phyloP scores from a whole-genome alignment of 2,329 filamentous ascomycete species.

The Fusarium sacchari region DNA sequence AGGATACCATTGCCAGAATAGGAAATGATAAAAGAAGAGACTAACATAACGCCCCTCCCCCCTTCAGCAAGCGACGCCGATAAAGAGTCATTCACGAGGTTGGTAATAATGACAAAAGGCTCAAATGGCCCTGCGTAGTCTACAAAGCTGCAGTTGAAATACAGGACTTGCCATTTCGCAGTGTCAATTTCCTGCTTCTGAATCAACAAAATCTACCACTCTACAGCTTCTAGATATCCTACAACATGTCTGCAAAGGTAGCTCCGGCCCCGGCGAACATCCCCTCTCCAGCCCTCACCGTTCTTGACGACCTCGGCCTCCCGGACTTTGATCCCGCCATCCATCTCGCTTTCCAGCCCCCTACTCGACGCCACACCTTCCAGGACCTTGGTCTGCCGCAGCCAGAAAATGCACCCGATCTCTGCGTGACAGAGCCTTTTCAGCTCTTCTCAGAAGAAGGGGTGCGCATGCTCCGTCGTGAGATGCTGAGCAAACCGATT shows the following conservation, averaged over 20 bases:
- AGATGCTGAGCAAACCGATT: not conserved
- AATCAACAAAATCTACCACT: not conserved
- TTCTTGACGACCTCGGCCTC: not conserved
- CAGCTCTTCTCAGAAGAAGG: not conserved
- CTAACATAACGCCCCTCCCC: not conserved
- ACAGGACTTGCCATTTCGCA: no score
- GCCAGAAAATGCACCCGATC: not conserved
- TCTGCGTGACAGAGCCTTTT: not conserved
- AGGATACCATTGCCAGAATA: not conserved
- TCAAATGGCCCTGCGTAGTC: not conserved
- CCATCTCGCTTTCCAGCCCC: not conserved
- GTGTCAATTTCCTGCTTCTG: no score
- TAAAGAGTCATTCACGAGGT: not conserved
- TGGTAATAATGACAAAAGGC: not conserved
- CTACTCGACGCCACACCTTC: not conserved
- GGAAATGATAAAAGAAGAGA: not conserved
- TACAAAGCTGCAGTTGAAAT: no score
- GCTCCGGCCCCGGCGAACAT: not conserved
- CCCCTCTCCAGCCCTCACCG: not conserved
- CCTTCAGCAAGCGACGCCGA: not conserved
- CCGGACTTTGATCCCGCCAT: not conserved
- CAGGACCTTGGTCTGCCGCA: not conserved
- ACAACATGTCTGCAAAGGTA: not conserved
- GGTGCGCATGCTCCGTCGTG: not conserved
- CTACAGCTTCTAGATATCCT: no score